Evolutionary conservation across 139 green algal genomes (phyloP).

Genomic region (Chlorella sp.): DNA sequence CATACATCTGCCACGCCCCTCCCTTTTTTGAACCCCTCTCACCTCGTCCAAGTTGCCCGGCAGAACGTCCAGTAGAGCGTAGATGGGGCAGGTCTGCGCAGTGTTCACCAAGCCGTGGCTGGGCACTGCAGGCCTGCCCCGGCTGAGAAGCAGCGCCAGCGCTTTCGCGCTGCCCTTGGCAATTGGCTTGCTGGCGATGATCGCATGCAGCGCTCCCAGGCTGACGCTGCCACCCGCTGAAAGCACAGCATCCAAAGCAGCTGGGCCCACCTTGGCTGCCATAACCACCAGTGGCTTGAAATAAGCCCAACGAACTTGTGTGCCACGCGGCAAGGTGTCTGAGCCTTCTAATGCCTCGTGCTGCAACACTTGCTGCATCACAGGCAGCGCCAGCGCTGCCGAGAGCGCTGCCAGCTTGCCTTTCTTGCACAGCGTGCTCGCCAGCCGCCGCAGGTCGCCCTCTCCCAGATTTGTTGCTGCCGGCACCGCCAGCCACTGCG

Average conservation of each 20-base stretch:
- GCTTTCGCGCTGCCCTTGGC: neutral
- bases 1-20: neutral
- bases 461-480: neutral
- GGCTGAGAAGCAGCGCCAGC: neutral
- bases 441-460: neutral
- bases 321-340: too few species aligned
- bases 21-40: neutral
- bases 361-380: neutral
- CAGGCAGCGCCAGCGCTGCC: neutral
- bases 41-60: neutral
- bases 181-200: neutral
- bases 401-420: neutral
- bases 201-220: neutral
- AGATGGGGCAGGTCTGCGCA: neutral
- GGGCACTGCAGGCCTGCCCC: neutral
- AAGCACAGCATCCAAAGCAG: neutral
- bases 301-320: too few species aligned
- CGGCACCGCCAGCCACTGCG: neutral
- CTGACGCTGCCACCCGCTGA: neutral
- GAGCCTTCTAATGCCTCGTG: neutral
- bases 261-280: neutral
- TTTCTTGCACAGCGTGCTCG: neutral
- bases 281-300: neutral
- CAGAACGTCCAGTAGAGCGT: neutral
- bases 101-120: neutral